phyloP scores from a whole-genome alignment of 2,329 filamentous ascomycete species.

The Neofusicoccum sp. region DNA sequence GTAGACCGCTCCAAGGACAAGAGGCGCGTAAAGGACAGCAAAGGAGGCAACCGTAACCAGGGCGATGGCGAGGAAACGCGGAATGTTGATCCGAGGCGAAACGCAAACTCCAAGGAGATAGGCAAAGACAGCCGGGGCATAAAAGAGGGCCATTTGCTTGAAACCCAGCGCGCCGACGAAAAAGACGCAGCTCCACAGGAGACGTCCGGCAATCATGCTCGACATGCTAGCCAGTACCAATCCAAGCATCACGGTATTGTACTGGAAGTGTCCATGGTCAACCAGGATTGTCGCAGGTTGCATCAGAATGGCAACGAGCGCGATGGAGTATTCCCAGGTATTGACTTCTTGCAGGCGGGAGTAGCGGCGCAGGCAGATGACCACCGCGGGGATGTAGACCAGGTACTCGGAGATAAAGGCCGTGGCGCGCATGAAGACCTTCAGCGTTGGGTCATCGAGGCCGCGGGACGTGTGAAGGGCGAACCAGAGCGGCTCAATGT shows the following conservation, averaged over 20 bases:
- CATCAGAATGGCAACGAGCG: conserved; percentile 85
- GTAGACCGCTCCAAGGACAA: conserved; percentile 70
- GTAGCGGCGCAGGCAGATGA: conserved; percentile 82
- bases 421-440: conserved; percentile 93
- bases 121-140: conserved; percentile 87
- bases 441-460: conserved; percentile 72
- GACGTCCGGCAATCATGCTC: conserved; percentile 79
- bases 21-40: conserved; percentile 69
- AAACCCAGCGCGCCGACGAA: conserved; percentile 94
- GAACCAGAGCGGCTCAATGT: conserved; percentile 85
- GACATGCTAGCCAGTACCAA: conserved; percentile 84
- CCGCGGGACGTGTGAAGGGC: conserved; percentile 79
- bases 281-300: conserved; percentile 88
- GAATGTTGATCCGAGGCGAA: conserved; percentile 66
- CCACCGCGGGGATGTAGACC: conserved; percentile 78
- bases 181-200: conserved; percentile 86
- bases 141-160: conserved; percentile 99
- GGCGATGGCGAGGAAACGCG: conserved; percentile 72
- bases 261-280: conserved; percentile 95
- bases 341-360: conserved; percentile 73
- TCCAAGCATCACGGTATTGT: conserved; percentile 98
- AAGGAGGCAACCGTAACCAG: conserved; percentile 72
- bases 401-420: conserved; percentile 90
- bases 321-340: conserved; percentile 78
- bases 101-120: conserved; percentile 85